These are phyloP conservation scores for Cicer yamashitae DNA, from an alignment of 306 rosid species.

Conservation along the genomic window DNA sequence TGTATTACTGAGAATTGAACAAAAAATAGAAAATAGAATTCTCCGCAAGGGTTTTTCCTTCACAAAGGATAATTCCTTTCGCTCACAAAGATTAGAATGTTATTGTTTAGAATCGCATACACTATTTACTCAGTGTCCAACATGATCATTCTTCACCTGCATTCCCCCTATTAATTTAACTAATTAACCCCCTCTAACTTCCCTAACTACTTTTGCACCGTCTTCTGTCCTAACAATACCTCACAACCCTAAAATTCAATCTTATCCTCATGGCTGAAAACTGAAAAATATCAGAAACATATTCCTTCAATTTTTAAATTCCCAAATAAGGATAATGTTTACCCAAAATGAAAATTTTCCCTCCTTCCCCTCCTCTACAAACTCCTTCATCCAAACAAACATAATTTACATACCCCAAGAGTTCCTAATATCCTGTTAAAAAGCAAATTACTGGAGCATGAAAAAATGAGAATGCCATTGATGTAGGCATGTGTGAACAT, in stretches of 20 bases:
- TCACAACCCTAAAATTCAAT: neutral
- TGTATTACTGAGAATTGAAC: neutral
- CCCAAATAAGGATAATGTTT: too few species aligned
- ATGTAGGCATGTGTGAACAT: slow-evolving; percentile 5
- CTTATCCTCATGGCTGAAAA: neutral
- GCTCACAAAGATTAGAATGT: neutral
- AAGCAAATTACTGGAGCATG: slow-evolving; percentile 1
- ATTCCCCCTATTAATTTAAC: neutral
- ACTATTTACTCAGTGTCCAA: neutral
- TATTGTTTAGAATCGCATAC: too few species aligned
- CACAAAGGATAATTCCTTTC: neutral
- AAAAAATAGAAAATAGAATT: neutral
- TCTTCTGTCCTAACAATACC: neutral
- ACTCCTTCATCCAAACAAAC: neutral
- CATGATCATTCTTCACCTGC: neutral
- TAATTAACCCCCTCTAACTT: slow-evolving; percentile 5
- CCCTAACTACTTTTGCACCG: slow-evolving; percentile 9
- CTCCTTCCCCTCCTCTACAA: too few species aligned
- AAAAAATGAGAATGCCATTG: slow-evolving; percentile 8
- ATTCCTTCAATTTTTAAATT: too few species aligned
- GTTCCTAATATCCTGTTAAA: neutral
- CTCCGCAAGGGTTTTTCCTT: neutral
- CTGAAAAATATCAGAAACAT: slow-evolving; percentile 2
- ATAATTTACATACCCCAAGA: neutral
- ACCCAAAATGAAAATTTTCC: too few species aligned